Evolutionary conservation across 495 filamentous ascomycete species (phyloP), one percentile per base, ranked within the genome.

Genomic region (Trichoderma reesei): DNA sequence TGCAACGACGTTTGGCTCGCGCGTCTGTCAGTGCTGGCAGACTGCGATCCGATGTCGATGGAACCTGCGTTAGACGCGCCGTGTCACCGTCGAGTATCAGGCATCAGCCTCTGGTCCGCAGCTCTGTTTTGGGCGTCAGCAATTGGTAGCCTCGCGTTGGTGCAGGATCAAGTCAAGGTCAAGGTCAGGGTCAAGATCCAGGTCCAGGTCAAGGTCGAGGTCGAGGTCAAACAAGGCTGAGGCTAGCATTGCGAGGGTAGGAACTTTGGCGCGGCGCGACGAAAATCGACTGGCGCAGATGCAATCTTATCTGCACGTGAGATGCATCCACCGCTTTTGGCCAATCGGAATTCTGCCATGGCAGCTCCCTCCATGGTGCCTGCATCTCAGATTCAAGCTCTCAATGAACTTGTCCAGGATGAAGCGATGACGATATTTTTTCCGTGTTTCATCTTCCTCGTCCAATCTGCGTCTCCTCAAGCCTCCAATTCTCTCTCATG

Each of bases 271-370:
- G 37, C 36, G 37, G 60, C 60, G 60, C 36, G 37, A 61, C 33
- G 41, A 46, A 42, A 63, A 34, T 46, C 61, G 38, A 13, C 13
- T 63, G 61, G 41, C 41, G 38, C 41, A 38, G 34, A 20, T 14
- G 41, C 39, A 63, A 63, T 46, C 61, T 63, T 42, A 42, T 44
- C 61, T 41, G 20, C 61, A 63, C 61, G 61, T 63, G 61, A 63
- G 61, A n/a, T 34, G 37, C 34, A 16, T 7, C 3, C 38, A 11
- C 38, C 14, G 18, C 36, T 59, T 10, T 8, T 36, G 14, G 26
- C 61, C 61, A 63, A 63, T 63, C 61, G 61, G 61, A 41, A 31
- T 9, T 5, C 8, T 63, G 3, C 61, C 61, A 42, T 26, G 31
- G 60, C n/a, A 61, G 36, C 36, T 61, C 13, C 60, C 60, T 33